Conservation (phyloP, 2,329 filamentous ascomycete genomes). For the Cadophora malorum region DNA sequence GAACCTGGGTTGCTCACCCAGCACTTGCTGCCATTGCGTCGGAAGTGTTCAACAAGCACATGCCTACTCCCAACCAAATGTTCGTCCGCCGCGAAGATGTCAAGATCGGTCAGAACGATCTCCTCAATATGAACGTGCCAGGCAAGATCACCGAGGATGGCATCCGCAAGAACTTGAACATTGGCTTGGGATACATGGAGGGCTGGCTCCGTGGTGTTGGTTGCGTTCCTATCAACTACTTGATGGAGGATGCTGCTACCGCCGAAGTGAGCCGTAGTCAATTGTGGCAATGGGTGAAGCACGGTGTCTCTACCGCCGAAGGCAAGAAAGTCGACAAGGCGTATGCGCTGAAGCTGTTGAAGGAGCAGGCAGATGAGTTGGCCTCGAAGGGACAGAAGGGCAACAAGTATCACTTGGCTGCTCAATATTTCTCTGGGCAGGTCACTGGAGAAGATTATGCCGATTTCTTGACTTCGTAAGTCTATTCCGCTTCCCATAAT, state of each 20-base stretch:
- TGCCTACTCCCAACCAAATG: conserved; percentile 98
- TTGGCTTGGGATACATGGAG: conserved; percentile 98
- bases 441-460: conserved; percentile 97
- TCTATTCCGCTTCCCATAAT: conserved; percentile 32
- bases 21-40: conserved; percentile 86
- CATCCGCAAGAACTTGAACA: conserved; percentile 97
- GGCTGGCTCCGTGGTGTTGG: conserved; percentile 95
- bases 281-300: conserved; percentile 93
- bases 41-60: conserved; percentile 96
- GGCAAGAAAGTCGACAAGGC: conserved; percentile 93
- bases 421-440: conserved; percentile 90
- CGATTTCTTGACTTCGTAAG: conserved; percentile 89
- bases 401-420: conserved; percentile 90
- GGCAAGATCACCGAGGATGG: conserved; percentile 91
- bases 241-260: conserved; percentile 98
- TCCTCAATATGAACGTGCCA: conserved; percentile 98
- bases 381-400: conserved; percentile 78
- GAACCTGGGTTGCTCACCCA: conserved; percentile 96
- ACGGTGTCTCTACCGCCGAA: conserved; percentile 77
- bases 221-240: conserved; percentile 95
- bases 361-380: conserved; percentile 82
- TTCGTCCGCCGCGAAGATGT: conserved; percentile 92
- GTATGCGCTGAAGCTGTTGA: conserved; percentile 84
- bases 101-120: conserved; percentile 81
- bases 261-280: conserved; percentile 94